Evolutionary conservation across 306 rosid species (phyloP).

Genomic region (Begonia masoniana): DNA sequence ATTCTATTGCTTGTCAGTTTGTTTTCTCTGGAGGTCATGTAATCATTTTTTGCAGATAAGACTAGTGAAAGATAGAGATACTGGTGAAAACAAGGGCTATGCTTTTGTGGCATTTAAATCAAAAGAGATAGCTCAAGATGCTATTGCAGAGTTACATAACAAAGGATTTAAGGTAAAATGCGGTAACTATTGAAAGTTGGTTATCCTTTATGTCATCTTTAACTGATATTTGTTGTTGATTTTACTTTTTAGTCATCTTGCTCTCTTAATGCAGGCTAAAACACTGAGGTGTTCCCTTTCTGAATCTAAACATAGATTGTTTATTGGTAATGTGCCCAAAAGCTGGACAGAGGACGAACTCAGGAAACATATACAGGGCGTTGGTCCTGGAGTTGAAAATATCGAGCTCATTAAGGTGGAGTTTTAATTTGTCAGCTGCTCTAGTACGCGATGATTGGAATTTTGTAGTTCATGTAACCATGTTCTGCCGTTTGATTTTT

Average conservation of each 20-base stretch:
- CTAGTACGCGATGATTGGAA: not conserved
- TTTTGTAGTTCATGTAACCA: conserved; percentile 4
- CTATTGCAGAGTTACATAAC: conserved; percentile 68
- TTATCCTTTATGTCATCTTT: not conserved
- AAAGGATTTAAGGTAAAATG: conserved; percentile 75
- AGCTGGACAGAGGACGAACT: conserved; percentile 84
- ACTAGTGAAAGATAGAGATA: conserved; percentile 77
- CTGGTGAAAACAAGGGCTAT: conserved; percentile 86
- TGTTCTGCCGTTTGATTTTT: conserved; percentile 10
- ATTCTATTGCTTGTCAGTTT: conserved; percentile 5
- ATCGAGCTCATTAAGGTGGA: conserved; percentile 88
- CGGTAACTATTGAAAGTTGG: conserved; percentile 4
- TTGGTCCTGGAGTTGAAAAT: conserved; percentile 91
- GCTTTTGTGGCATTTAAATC: conserved; percentile 86
- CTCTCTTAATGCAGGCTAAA: conserved; percentile 46
- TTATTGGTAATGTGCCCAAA: conserved; percentile 87
- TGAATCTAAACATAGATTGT: conserved; percentile 87
- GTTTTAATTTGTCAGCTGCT: conserved; percentile 12
- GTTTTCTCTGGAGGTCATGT: conserved; percentile 2
- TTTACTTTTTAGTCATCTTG: not conserved
- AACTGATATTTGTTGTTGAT: not conserved
- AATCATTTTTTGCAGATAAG: conserved; percentile 48
- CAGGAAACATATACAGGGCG: conserved; percentile 56
- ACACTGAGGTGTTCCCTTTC: conserved; percentile 88
- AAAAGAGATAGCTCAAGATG: conserved; percentile 73